Conservation (phyloP, 169 alveolate genomes). For the Plasmodium gaboni region DNA sequence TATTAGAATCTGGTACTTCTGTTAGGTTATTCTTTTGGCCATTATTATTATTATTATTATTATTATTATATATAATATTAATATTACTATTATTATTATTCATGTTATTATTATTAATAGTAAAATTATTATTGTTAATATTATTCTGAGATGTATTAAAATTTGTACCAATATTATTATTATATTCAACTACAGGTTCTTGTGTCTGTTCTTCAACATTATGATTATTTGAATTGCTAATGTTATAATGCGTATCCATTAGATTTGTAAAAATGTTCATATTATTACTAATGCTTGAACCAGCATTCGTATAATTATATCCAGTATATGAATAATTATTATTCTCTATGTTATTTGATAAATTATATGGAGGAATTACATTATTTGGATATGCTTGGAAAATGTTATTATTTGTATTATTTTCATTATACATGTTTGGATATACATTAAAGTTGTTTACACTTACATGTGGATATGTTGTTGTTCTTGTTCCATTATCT, state of each 20-base stretch:
- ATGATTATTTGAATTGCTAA: too few relatives aligned
- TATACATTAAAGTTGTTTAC: too few relatives aligned
- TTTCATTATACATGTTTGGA: conserved; percentile 28
- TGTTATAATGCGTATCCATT: too few relatives aligned
- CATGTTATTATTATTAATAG: conserved; percentile 11
- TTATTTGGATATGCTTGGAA: conserved; percentile 1
- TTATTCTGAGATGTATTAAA: neutral
- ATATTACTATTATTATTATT: neutral
- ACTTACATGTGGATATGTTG: conserved; percentile 1
- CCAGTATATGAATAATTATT: conserved; percentile 20
- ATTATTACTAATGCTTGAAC: neutral
- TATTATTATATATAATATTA: neutral
- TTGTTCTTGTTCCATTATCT: conserved; percentile 10
- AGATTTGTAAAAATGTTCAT: neutral
- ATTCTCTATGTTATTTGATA: neutral
- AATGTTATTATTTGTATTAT: neutral
- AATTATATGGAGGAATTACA: conserved; percentile 6
- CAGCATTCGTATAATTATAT: conserved; percentile 1
- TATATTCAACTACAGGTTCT: neutral
- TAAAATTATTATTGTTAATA: conserved; percentile 13
- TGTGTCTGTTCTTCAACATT: too few relatives aligned
- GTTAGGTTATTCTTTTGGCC: conserved; percentile 15
- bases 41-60: neutral
- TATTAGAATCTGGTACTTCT: conserved; percentile 23
- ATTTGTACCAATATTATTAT: conserved; percentile 6